A percentile compares a stretch with the other conserved stretches of the same genome.
Evolutionary conservation across 202 grass and related monocot genomes (phyloP).

Genomic region (Schoenoplectus tabernaemontani): DNA sequence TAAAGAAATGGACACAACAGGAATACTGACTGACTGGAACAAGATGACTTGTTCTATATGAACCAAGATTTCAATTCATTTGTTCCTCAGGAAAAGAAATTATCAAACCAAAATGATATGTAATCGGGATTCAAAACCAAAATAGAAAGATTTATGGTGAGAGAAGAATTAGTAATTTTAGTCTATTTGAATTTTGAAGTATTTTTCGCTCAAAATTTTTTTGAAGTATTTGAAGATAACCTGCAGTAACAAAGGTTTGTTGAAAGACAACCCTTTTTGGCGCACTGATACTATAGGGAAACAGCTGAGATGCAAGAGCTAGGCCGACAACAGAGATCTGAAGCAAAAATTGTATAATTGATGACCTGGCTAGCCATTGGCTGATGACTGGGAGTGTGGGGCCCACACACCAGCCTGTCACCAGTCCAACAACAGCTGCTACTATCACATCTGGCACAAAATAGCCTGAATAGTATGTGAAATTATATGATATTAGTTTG

Average conservation of each 20-base stretch:
- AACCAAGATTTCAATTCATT: neutral
- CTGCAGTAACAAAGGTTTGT: conserved; percentile 69
- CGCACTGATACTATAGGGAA: conserved; percentile 83
- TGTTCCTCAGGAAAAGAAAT: neutral
- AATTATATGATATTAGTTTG: conserved; percentile 2
- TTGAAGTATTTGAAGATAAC: conserved; percentile 27
- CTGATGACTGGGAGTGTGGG: conserved; percentile 61
- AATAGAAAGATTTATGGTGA: neutral
- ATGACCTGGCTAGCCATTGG: conserved; percentile 60
- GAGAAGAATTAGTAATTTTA: too few relatives aligned
- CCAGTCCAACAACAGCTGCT: conserved; percentile 65
- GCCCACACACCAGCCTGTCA: conserved; percentile 75
- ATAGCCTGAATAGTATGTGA: conserved; percentile 53
- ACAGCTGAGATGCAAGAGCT: conserved; percentile 84
- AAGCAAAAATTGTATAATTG: conserved; percentile 51
- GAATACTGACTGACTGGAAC: neutral
- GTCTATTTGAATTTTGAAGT: too few relatives aligned
- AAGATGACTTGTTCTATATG: neutral
- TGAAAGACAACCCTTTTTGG: conserved; percentile 90
- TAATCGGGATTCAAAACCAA: neutral
- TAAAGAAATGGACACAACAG: neutral
- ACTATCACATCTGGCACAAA: conserved; percentile 84
- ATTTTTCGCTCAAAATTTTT: neutral
- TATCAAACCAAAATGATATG: neutral
- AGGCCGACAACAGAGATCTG: conserved; percentile 74